These are phyloP conservation scores for Agrostemma githago DNA, from an alignment of 148 eudicot species.

Conservation along the genomic window DNA sequence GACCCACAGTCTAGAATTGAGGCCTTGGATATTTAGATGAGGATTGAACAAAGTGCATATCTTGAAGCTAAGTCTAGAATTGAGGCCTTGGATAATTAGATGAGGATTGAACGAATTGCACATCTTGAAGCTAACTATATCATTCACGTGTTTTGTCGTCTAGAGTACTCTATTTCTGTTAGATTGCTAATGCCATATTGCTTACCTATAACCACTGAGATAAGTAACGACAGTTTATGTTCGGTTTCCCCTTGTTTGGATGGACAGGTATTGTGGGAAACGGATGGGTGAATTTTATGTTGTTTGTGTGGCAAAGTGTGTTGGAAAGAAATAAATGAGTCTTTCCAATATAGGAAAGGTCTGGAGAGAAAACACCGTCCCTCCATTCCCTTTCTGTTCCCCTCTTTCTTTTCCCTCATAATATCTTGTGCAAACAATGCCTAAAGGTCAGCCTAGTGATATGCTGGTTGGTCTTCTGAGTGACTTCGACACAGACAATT, in stretches of 20 bases:
- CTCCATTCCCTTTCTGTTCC: too few species aligned
- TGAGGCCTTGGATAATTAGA: constrained; percentile 3
- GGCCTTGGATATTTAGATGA: not conserved
- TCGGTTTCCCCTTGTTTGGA: not conserved
- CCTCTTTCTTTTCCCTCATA: too few species aligned
- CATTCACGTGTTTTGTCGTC: not conserved
- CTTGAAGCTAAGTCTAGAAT: not conserved
- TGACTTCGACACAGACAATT: not conserved
- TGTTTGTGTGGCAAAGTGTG: not conserved
- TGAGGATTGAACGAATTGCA: not conserved
- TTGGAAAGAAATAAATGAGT: not conserved
- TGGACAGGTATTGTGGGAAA: not conserved
- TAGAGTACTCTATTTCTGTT: not conserved
- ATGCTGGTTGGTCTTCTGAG: not conserved
- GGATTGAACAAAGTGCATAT: too few species aligned
- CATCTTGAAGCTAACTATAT: not conserved
- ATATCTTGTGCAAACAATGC: not conserved
- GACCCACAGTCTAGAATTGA: not conserved
- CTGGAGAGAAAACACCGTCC: too few species aligned
- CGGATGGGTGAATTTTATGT: not conserved
- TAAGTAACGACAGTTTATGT: not conserved
- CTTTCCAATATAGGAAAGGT: not conserved
- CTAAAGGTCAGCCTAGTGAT: not conserved
- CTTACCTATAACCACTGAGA: not conserved
- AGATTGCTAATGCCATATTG: not conserved